phyloP scores from a whole-genome alignment of 257 asterid species.

The Solanum boliviense region DNA sequence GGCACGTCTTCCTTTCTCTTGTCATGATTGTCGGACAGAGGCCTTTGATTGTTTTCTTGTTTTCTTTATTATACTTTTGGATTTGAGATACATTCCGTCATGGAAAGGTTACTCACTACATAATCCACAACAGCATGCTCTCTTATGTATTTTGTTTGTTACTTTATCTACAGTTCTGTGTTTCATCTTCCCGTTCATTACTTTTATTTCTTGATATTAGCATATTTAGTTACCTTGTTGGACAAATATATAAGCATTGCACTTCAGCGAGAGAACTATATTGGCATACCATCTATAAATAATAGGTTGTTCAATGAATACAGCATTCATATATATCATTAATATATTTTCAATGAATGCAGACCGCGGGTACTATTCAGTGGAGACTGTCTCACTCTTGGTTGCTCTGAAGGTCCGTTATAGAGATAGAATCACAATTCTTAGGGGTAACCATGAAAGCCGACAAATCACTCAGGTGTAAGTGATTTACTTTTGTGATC shows the following conservation, averaged over 20 bases:
- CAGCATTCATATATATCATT: neutral
- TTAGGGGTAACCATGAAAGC: conserved; percentile 96
- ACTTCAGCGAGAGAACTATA: neutral
- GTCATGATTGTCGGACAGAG: neutral
- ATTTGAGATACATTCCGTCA: neutral
- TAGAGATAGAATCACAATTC: conserved; percentile 92
- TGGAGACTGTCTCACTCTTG: conserved; percentile 90
- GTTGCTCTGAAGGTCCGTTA: conserved; percentile 96
- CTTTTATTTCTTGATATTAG: neutral
- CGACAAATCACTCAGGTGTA: conserved; percentile 99
- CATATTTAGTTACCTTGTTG: neutral
- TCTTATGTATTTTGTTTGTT: neutral
- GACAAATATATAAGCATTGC: neutral
- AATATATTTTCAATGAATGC: conserved; percentile 26
- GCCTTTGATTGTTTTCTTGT: neutral
- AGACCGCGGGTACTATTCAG: conserved; percentile 98
- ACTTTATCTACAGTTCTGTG: neutral
- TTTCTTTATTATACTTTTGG: neutral
- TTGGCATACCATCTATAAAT: neutral
- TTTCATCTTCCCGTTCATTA: neutral
- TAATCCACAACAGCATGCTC: neutral
- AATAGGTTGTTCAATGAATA: neutral
- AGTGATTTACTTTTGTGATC: conserved; percentile 12
- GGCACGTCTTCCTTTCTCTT: neutral
- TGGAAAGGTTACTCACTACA: neutral